Conservation (phyloP, 495 filamentous ascomycete species). For the Hyaloscypha variabilis region DNA sequence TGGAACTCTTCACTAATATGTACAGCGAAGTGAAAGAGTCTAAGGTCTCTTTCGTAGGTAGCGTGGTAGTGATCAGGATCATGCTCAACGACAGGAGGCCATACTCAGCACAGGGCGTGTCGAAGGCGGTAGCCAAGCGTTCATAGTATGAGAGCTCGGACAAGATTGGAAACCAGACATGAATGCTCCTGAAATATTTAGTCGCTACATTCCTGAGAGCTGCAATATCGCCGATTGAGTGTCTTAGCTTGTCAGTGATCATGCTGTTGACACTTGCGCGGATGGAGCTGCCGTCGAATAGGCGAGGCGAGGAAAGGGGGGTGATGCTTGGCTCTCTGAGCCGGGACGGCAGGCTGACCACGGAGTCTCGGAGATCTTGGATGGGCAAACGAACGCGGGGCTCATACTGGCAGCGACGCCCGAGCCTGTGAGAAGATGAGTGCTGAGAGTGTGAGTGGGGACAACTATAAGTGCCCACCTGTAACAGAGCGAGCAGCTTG, state of each 20-base stretch:
- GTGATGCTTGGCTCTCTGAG: not conserved
- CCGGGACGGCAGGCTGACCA: not conserved
- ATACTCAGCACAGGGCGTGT: conserved; percentile 43
- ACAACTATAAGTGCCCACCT: conserved; percentile 33
- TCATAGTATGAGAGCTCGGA: conserved; percentile 43
- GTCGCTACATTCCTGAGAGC: conserved; percentile 32
- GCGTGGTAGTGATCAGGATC: conserved; percentile 39
- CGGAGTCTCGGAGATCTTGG: not conserved
- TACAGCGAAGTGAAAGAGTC: conserved; percentile 41
- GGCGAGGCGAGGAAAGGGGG: not conserved
- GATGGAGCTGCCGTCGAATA: not conserved
- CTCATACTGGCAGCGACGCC: conserved; percentile 23
- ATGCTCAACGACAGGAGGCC: conserved; percentile 48
- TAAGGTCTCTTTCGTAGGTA: conserved; percentile 19
- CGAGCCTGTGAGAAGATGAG: too few relatives aligned
- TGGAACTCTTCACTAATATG: conserved; percentile 41
- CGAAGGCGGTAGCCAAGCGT: conserved; percentile 34
- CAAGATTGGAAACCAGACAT: conserved; percentile 51
- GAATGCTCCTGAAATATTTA: conserved; percentile 38
- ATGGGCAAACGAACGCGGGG: not conserved
- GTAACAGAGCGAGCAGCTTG: conserved; percentile 41
- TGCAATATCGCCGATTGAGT: conserved; percentile 17
- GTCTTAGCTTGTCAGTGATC: conserved; percentile 21
- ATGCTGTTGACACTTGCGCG: conserved; percentile 18
- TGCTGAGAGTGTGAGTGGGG: too few relatives aligned